A percentile compares a stretch with the other conserved stretches of the same genome.
Evolutionary conservation across 257 asterid species (phyloP).

Genomic region (Haberlea rhodopensis): DNA sequence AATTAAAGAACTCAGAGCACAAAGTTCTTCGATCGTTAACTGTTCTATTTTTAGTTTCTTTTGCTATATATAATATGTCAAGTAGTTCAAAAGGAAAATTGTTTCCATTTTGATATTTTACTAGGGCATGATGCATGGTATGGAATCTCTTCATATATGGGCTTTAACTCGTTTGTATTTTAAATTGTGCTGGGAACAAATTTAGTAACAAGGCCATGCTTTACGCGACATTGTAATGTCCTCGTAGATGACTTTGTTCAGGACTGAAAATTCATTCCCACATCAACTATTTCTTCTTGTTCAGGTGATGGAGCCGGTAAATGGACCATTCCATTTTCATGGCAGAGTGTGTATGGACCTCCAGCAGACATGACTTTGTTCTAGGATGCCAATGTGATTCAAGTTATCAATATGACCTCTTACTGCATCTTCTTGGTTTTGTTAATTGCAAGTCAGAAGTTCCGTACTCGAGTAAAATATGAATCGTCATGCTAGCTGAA

Average conservation of each 20-base stretch:
- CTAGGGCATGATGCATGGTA: no score
- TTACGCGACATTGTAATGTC: background rate
- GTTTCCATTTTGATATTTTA: no score
- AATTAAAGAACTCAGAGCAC: no score
- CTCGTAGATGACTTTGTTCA: background rate
- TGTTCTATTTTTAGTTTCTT: background rate
- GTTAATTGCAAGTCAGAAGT: background rate
- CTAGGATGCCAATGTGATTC: constrained; percentile 31
- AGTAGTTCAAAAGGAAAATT: no score
- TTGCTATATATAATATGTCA: background rate
- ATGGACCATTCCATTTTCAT: constrained; percentile 78
- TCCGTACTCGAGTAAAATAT: no score
- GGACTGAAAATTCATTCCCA: background rate
- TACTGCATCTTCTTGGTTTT: background rate
- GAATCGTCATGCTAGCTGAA: background rate
- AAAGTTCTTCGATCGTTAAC: background rate
- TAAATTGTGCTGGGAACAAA: no score
- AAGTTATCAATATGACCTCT: background rate
- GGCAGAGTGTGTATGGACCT: constrained; percentile 94
- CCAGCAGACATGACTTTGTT: constrained; percentile 76
- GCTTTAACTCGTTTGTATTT: no score
- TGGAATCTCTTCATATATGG: no score
- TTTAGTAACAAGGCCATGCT: no score
- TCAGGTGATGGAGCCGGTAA: constrained; percentile 54
- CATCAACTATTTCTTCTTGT: constrained; percentile 2